Conservation (phyloP, 2,329 filamentous ascomycete species). For the Ophiostoma ips region DNA sequence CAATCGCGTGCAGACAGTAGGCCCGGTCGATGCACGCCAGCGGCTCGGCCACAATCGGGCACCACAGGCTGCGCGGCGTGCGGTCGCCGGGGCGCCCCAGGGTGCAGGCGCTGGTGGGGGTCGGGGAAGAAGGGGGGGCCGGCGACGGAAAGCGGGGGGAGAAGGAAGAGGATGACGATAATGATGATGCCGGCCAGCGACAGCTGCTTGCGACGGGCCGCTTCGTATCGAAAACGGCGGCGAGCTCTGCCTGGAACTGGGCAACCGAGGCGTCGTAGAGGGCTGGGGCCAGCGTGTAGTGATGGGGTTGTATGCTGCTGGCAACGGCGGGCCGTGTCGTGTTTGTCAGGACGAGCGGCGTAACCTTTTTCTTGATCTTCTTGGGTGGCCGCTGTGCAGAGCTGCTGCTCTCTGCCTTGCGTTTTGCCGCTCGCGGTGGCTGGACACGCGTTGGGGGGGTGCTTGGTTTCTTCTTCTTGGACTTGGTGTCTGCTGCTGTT, state of each 20-base stretch:
- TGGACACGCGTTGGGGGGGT: constrained; percentile 6
- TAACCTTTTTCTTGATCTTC: not conserved
- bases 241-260: not conserved
- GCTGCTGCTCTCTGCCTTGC: not conserved
- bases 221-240: not conserved
- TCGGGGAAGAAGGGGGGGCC: not conserved
- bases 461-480: not conserved
- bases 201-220: not conserved
- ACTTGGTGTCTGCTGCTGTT: not conserved
- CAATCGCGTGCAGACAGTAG: constrained; percentile 6
- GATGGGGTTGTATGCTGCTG: too few species aligned
- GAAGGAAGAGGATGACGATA: not conserved
- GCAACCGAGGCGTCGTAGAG: not conserved
- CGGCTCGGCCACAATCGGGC: constrained; percentile 7
- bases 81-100: not conserved
- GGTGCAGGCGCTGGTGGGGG: too few species aligned
- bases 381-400: not conserved
- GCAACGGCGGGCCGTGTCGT: not conserved
- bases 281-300: not conserved
- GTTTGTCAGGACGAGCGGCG: not conserved
- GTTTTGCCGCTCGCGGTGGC: constrained; percentile 8
- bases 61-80: not conserved
- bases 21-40: constrained; percentile 8
- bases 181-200: not conserved
- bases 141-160: not conserved